Conservation (phyloP, 345 rosid genomes). For the Melaleuca quinquenervia region DNA sequence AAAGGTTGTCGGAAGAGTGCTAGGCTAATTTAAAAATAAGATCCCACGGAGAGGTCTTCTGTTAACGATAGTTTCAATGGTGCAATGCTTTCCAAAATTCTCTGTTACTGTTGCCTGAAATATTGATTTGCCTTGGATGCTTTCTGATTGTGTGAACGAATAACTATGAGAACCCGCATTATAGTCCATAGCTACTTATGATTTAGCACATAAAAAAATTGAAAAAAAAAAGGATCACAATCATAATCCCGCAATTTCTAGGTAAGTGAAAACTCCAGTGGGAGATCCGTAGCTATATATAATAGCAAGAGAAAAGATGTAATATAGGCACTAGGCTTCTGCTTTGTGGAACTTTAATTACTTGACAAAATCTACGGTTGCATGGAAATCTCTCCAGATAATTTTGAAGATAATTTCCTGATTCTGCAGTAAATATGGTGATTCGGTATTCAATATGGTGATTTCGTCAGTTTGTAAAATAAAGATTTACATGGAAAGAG, state of each 20-base stretch:
- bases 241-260: background rate
- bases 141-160: slow-evolving; percentile 17
- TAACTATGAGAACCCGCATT: slow-evolving; percentile 38
- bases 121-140: slow-evolving; percentile 44
- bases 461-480: background rate
- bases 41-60: slow-evolving; percentile 73
- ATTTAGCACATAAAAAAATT: background rate
- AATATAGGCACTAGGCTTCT: background rate
- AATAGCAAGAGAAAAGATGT: background rate
- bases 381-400: background rate
- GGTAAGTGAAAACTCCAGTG: background rate
- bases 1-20: slow-evolving; percentile 11
- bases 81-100: slow-evolving; percentile 53
- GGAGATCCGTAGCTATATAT: background rate
- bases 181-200: background rate
- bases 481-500: background rate
- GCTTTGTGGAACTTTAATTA: background rate
- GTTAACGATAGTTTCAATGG: slow-evolving; percentile 61
- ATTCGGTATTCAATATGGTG: too few relatives aligned
- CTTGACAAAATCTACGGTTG: background rate
- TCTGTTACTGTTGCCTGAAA: slow-evolving; percentile 74
- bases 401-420: background rate
- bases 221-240: background rate
- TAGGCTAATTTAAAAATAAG: slow-evolving; percentile 52
- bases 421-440: background rate